Base-by-base conservation (phyloP, 352 stramenopile genomes). In the Plasmopara viticola region DNA sequence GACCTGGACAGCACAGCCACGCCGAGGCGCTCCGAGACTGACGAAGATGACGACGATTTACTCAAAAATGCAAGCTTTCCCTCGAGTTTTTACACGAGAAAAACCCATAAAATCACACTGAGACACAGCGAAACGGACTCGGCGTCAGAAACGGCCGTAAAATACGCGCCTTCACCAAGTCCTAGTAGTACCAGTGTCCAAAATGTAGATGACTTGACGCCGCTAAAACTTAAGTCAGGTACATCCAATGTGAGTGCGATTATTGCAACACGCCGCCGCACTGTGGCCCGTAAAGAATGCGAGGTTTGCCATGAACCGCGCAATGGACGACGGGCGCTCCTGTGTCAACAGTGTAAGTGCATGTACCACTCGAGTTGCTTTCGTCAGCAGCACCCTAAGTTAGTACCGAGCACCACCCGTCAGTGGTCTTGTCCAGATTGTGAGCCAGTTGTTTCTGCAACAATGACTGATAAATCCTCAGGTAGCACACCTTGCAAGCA, bases 301-400 rank as follows among this genome's bases (percentile, higher is more conserved):
- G 67, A 87, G 38, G 72, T 82, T 44, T 91, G 80, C 44, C 69
- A 84, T 40, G 78, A 91, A 53, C 76, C 72, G 31, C 78, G 80
- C 30, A 87, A 89, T 51, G 80, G 78, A 33, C 72, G 80, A 10
- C 78, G 78, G n/a, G 83, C 80, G 20, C 68, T 94, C 59, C 62
- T 94, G 34, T 94, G 83, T 48, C 61, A 70, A 30, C 72, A 71
- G 51, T 94, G 83, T 64, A 88, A 90, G 66, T 73, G 71, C 51
- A 90, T 90, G 75, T 94, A 88, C 44, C 83, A 94, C 68, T 72
- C 71, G 31, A 91, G 77, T 51, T 94, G 83, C 71, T 90, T 85
- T 57, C 80, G 83, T 31, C 82, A 89, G 52, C 75, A 87, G 58
- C 88, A 81, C 51, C 56, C 66, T 28, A 90, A 90, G 49, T 44